Conservation (phyloP, 768 basidiomycete species). For the Lenzites betulinus region DNA sequence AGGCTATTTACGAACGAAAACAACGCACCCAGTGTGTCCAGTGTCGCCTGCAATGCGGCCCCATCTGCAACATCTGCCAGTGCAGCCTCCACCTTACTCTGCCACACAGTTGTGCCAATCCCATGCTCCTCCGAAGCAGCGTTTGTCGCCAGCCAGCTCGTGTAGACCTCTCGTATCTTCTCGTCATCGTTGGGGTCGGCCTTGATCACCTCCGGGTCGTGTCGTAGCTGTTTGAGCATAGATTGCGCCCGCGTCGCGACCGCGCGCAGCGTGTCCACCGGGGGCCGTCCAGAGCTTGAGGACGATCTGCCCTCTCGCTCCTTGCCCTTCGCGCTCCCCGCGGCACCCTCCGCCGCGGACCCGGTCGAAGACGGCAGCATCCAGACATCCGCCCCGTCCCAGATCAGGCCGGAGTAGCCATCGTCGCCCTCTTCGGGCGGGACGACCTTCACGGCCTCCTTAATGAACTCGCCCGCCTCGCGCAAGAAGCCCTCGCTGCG, state of each 20-base stretch:
- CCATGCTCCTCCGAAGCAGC: slow-evolving; percentile 55
- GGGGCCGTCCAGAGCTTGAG: slow-evolving; percentile 30
- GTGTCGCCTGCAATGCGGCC: slow-evolving; percentile 50
- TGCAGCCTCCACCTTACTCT: slow-evolving; percentile 46
- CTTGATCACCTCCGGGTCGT: slow-evolving; percentile 73
- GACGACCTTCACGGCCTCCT: slow-evolving; percentile 89
- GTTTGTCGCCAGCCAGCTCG: slow-evolving; percentile 55
- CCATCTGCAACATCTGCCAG: slow-evolving; percentile 56
- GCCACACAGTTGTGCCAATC: slow-evolving; percentile 57
- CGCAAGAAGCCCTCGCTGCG: slow-evolving; percentile 60
- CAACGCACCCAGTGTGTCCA: slow-evolving; percentile 59
- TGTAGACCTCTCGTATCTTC: slow-evolving; percentile 53
- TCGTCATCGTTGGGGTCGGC: slow-evolving; percentile 73
- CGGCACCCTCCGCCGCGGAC: slow-evolving; percentile 23
- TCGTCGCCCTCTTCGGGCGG: slow-evolving; percentile 65
- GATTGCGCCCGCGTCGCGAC: slow-evolving; percentile 78
- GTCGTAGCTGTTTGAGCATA: slow-evolving; percentile 69
- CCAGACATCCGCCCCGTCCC: slow-evolving; percentile 92
- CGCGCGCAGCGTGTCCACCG: slow-evolving; percentile 48
- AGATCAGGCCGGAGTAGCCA: slow-evolving; percentile 48
- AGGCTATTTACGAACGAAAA: neutral
- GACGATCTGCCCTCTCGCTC: slow-evolving; percentile 40
- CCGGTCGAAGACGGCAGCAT: slow-evolving; percentile 53
- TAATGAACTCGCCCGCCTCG: slow-evolving; percentile 51
- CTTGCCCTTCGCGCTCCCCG: slow-evolving; percentile 33